Percentiles rank a stretch among this genome's conserved stretches.
phyloP scores from a whole-genome alignment of 2,329 filamentous ascomycete species.

The Aspergillus versicolor region DNA sequence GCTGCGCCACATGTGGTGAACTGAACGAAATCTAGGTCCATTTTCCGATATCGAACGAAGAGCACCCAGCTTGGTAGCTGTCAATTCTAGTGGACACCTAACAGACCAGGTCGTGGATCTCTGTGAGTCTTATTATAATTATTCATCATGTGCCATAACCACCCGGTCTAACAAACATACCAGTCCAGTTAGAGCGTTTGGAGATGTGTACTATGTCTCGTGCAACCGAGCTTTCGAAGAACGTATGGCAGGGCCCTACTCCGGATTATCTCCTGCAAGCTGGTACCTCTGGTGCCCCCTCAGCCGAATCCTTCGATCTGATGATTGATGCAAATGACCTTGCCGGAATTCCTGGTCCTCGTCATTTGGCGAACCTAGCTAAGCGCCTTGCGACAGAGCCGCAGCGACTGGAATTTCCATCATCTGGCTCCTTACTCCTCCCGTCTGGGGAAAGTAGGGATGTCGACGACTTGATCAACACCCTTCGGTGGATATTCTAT shows the following conservation, averaged over 20 bases:
- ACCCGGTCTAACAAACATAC: conserved; percentile 9
- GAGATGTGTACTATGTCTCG: conserved; percentile 96
- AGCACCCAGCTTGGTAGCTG: conserved; percentile 69
- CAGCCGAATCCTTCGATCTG: conserved; percentile 68
- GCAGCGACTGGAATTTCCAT: conserved; percentile 76
- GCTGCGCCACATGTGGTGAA: not conserved
- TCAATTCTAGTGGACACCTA: conserved; percentile 68
- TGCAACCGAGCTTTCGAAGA: conserved; percentile 81
- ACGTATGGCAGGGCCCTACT: conserved; percentile 87
- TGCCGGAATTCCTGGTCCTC: conserved; percentile 70
- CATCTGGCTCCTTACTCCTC: conserved; percentile 86
- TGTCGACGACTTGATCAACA: conserved; percentile 79
- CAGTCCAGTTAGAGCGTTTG: conserved; percentile 74
- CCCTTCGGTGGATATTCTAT: conserved; percentile 86
- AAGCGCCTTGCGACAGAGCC: conserved; percentile 54
- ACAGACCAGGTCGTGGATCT: conserved; percentile 85
- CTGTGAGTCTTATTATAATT: conserved; percentile 49
- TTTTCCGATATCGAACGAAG: conserved; percentile 72
- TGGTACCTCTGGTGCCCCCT: conserved; percentile 43
- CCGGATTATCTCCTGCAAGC: conserved; percentile 63
- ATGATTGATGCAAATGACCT: conserved; percentile 87
- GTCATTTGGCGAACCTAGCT: conserved; percentile 63
- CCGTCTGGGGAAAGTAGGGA: conserved; percentile 81
- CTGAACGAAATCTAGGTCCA: conserved; percentile 49
- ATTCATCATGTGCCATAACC: not conserved